A percentile compares a stretch with the other conserved stretches of the same genome.
Evolutionary conservation across 306 rosid genomes (phyloP).

Genomic region (Albizia julibrissin): DNA sequence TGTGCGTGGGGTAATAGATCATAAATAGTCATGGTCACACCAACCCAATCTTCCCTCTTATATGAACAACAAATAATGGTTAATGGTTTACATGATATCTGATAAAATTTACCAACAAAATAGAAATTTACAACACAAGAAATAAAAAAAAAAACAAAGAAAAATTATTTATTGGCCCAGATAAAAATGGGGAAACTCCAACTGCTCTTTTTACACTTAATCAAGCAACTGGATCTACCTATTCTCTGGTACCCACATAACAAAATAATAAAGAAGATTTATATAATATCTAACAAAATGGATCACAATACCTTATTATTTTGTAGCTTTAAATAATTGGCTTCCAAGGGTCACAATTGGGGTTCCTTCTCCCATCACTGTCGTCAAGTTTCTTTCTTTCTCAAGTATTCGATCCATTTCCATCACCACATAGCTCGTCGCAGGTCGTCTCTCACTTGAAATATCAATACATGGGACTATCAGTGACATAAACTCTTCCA

Average conservation of each 20-base stretch:
- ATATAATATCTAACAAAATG: conserved; percentile 34
- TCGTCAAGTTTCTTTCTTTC: conserved; percentile 80
- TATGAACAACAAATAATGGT: conserved; percentile 52
- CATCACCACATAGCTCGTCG: conserved; percentile 70
- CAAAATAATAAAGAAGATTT: not conserved
- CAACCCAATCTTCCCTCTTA: conserved; percentile 34
- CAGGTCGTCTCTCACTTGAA: conserved; percentile 78
- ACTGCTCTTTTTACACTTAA: conserved; percentile 64
- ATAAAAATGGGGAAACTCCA: conserved; percentile 13
- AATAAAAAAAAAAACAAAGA: conserved; percentile 3
- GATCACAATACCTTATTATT: conserved; percentile 31
- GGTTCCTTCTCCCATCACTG: conserved; percentile 91
- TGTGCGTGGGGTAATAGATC: too few relatives aligned
- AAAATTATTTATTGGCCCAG: conserved; percentile 38
- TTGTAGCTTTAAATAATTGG: conserved; percentile 59
- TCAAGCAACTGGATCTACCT: conserved; percentile 59
- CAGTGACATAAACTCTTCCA: conserved; percentile 63
- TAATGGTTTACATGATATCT: conserved; percentile 50
- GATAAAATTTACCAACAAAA: conserved; percentile 44
- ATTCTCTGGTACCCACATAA: conserved; percentile 36
- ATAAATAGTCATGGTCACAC: conserved; percentile 23
- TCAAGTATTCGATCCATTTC: conserved; percentile 78
- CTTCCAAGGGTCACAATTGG: conserved; percentile 79
- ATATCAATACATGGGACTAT: conserved; percentile 54
- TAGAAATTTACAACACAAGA: not conserved